phyloP scores from a whole-genome alignment of 2,329 filamentous ascomycete species.

The Monilinia polystroma region DNA sequence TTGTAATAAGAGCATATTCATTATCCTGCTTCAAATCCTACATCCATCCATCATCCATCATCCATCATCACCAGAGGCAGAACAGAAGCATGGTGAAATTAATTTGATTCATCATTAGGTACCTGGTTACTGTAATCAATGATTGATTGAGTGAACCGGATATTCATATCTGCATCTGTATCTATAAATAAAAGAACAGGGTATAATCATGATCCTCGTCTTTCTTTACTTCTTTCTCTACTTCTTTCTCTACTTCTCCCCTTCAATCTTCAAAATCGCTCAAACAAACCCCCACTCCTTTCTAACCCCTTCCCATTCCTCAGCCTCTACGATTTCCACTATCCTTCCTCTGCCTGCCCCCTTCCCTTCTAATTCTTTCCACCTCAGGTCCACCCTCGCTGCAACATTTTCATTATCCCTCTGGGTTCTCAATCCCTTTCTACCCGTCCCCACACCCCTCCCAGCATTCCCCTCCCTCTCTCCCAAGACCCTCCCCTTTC shows the following conservation, averaged over 20 bases:
- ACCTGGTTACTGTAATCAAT: neutral
- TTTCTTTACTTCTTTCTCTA: too few species aligned
- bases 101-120: neutral
- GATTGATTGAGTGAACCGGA: neutral
- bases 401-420: slow-evolving; percentile 28
- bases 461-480: slow-evolving; percentile 33
- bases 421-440: slow-evolving; percentile 23
- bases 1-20: too few species aligned
- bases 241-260: neutral
- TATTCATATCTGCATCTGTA: neutral
- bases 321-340: slow-evolving; percentile 38
- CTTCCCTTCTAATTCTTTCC: slow-evolving; percentile 36
- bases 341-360: slow-evolving; percentile 31
- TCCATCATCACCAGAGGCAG: too few species aligned
- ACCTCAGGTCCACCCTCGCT: slow-evolving; percentile 35
- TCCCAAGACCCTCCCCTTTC: slow-evolving; percentile 50
- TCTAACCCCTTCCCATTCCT: slow-evolving; percentile 39
- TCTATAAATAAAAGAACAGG: neutral
- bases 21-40: too few species aligned
- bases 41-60: too few species aligned
- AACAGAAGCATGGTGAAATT: neutral
- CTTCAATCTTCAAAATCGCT: slow-evolving; percentile 6
- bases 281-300: slow-evolving; percentile 39
- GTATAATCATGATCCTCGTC: slow-evolving; percentile 14
- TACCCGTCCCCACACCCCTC: slow-evolving; percentile 26